phyloP scores from a whole-genome alignment of 805 yeast genomes.

The Hanseniaspora mollemarum region DNA sequence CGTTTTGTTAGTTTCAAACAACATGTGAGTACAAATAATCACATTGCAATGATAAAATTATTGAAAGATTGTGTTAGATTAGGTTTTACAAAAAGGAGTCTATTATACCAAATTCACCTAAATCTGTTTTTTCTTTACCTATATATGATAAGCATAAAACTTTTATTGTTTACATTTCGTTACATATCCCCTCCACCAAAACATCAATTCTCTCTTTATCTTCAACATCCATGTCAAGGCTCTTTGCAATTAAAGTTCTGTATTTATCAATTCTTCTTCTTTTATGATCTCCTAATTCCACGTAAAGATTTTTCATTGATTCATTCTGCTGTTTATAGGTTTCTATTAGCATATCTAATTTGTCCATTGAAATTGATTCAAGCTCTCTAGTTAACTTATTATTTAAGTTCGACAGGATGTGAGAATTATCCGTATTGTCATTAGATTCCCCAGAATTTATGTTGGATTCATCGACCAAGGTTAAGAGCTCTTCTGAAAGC shows the following conservation, averaged over 20 bases:
- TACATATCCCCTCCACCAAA: background rate
- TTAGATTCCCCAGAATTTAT: background rate
- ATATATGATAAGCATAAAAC: no score
- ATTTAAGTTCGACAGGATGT: background rate
- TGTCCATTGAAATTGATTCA: background rate
- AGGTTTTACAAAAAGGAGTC: no score
- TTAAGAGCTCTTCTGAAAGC: conserved; percentile 9
- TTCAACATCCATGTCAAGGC: conserved; percentile 1
- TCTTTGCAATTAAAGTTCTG: conserved; percentile 11
- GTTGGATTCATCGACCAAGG: background rate
- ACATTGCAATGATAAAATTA: no score
- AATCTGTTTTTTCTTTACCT: no score
- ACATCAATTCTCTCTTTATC: conserved; percentile 2
- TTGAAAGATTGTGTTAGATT: no score
- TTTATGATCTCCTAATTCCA: background rate
- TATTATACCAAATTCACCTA: no score
- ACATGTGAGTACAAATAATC: no score
- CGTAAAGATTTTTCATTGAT: background rate
- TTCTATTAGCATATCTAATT: conserved; percentile 5
- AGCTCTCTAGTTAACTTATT: background rate
- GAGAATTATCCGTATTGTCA: background rate
- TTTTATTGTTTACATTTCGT: background rate
- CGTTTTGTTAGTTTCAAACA: no score
- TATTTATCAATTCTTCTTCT: conserved; percentile 3
- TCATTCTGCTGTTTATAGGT: conserved; percentile 10